Evolutionary conservation across 768 basidiomycete species (phyloP).

Genomic region (Hygrophorus russula): DNA sequence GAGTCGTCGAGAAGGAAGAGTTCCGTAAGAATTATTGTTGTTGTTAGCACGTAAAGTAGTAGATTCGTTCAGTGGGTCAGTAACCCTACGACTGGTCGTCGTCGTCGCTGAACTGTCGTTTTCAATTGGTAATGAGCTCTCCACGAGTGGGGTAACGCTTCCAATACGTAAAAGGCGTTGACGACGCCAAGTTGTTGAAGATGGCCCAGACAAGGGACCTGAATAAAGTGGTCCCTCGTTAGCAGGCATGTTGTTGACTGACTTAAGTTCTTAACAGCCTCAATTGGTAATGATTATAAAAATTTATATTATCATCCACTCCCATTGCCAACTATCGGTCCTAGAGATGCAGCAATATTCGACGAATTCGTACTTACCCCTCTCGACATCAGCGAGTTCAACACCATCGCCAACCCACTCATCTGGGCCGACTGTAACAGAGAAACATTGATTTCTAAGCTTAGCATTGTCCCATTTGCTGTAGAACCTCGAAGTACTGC

Average conservation of each 20-base stretch:
- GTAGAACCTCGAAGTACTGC: slow-evolving; percentile 68
- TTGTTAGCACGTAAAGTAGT: slow-evolving; percentile 6
- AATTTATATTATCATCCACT: too few relatives aligned
- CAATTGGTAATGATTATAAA: too few relatives aligned
- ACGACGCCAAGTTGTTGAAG: slow-evolving; percentile 49
- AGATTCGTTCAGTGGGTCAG: slow-evolving; percentile 4
- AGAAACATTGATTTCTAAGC: slow-evolving; percentile 70
- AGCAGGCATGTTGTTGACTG: neutral
- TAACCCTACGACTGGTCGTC: neutral
- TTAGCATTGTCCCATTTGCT: slow-evolving; percentile 60
- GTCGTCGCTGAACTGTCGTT: slow-evolving; percentile 2
- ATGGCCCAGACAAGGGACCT: slow-evolving; percentile 36
- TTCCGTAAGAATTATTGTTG: slow-evolving; percentile 41
- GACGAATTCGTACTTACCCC: neutral
- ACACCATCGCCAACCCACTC: slow-evolving; percentile 59
- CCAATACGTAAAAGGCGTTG: slow-evolving; percentile 51
- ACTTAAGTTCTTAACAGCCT: too few relatives aligned
- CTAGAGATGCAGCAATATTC: neutral
- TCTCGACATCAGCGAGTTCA: slow-evolving; percentile 51
- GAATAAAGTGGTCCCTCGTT: neutral
- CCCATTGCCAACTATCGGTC: too few relatives aligned
- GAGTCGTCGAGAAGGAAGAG: slow-evolving; percentile 23
- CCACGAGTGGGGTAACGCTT: slow-evolving; percentile 15
- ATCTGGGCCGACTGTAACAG: slow-evolving; percentile 65
- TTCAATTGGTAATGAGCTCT: slow-evolving; percentile 4